Evolutionary conservation across 257 asterid species (phyloP).

Genomic region (Salvia hispanica): DNA sequence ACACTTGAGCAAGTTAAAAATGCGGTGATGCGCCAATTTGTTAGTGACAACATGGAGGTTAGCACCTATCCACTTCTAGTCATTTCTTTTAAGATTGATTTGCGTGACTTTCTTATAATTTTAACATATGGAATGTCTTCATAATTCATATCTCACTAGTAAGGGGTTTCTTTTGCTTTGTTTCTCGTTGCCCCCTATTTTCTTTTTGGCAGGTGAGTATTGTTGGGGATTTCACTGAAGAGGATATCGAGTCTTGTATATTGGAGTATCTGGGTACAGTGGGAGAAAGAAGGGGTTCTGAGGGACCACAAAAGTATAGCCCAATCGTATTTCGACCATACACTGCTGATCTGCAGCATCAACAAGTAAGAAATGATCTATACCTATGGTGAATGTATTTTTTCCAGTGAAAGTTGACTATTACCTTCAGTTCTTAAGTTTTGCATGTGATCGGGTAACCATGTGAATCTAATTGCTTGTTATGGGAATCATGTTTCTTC

Average conservation of each 20-base stretch:
- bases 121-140: slow-evolving; percentile 19
- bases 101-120: slow-evolving; percentile 19
- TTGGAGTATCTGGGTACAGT: slow-evolving; percentile 95
- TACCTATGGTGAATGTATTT: slow-evolving; percentile 15
- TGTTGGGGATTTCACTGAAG: slow-evolving; percentile 97
- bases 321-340: slow-evolving; percentile 73
- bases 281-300: slow-evolving; percentile 67
- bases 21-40: slow-evolving; percentile 96
- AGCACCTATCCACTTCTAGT: slow-evolving; percentile 28
- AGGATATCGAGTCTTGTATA: slow-evolving; percentile 90
- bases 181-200: slow-evolving; percentile 3
- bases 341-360: slow-evolving; percentile 79
- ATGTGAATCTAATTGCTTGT: slow-evolving; percentile 18
- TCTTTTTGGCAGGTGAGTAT: slow-evolving; percentile 73
- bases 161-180: slow-evolving; percentile 5
- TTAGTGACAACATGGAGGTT: slow-evolving; percentile 96
- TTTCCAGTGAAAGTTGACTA: slow-evolving; percentile 23
- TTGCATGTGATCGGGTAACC: slow-evolving; percentile 22
- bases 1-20: slow-evolving; percentile 80
- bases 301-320: slow-evolving; percentile 62
- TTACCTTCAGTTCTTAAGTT: slow-evolving; percentile 14
- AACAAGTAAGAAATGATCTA: slow-evolving; percentile 60
- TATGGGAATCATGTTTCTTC: slow-evolving; percentile 19
- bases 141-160: slow-evolving; percentile 17
- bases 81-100: slow-evolving; percentile 12